Percentiles rank a stretch among this genome's conserved stretches.
Conservation (phyloP, 768 basidiomycete genomes). For the Pisolithus tinctorius region DNA sequence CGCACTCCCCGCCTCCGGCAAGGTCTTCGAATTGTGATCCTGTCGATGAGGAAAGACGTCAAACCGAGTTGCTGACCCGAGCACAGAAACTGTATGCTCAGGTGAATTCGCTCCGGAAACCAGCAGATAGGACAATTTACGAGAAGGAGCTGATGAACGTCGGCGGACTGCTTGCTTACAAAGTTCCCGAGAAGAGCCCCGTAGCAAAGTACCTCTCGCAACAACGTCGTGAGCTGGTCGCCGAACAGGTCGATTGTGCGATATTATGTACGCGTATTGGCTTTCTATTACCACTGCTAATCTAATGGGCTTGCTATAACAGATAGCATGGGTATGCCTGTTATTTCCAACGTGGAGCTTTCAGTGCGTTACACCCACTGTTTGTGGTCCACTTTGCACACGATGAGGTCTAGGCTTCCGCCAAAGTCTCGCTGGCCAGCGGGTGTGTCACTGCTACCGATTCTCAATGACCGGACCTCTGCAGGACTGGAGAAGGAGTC, state of each 20-base stretch:
- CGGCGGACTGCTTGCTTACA: slow-evolving; percentile 76
- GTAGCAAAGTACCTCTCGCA: slow-evolving; percentile 71
- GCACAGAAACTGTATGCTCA: slow-evolving; percentile 65
- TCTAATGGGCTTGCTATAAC: background rate
- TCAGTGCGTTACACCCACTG: slow-evolving; percentile 58
- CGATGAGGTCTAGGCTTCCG: slow-evolving; percentile 40
- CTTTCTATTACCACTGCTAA: background rate
- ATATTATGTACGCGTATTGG: slow-evolving; percentile 59
- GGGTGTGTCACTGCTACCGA: slow-evolving; percentile 42
- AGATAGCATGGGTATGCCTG: slow-evolving; percentile 48
- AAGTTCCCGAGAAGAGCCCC: slow-evolving; percentile 68
- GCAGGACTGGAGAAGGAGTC: slow-evolving; percentile 28
- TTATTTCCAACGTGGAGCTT: slow-evolving; percentile 59
- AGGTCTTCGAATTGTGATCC: slow-evolving; percentile 9
- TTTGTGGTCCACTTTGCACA: slow-evolving; percentile 53
- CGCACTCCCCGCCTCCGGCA: slow-evolving; percentile 4
- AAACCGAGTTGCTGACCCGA: slow-evolving; percentile 43
- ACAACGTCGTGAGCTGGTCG: slow-evolving; percentile 72
- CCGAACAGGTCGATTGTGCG: slow-evolving; percentile 83
- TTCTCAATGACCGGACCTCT: slow-evolving; percentile 13
- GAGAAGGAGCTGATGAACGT: slow-evolving; percentile 68
- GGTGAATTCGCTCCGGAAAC: slow-evolving; percentile 47
- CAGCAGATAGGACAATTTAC: slow-evolving; percentile 55
- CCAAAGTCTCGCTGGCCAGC: slow-evolving; percentile 28
- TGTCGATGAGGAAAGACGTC: slow-evolving; percentile 34